Evolutionary conservation across 495 filamentous ascomycete species (phyloP).

Genomic region (Apodospora peruviana): DNA sequence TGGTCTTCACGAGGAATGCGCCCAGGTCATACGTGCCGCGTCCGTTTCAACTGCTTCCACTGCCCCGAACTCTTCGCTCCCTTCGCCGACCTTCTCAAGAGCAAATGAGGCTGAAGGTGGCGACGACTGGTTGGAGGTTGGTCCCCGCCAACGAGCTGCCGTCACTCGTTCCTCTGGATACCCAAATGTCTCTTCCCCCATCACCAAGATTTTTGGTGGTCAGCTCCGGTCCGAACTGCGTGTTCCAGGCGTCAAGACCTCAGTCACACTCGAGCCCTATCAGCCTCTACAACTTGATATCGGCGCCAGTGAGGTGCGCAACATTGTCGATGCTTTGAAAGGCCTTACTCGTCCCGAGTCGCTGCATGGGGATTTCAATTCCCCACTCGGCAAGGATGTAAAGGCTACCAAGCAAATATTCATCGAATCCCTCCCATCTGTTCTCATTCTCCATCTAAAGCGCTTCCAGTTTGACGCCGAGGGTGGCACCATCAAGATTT

Average conservation of each 20-base stretch:
- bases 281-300: slow-evolving; percentile 95
- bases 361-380: slow-evolving; percentile 81
- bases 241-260: slow-evolving; percentile 80
- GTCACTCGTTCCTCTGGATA: slow-evolving; percentile 84
- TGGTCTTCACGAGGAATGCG: slow-evolving; percentile 88
- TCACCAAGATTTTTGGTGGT: slow-evolving; percentile 92
- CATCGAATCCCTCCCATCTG: slow-evolving; percentile 87
- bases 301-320: slow-evolving; percentile 72
- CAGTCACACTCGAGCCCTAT: slow-evolving; percentile 87
- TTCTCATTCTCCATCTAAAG: slow-evolving; percentile 92
- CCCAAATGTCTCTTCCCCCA: slow-evolving; percentile 65
- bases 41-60: slow-evolving; percentile 36
- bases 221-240: slow-evolving; percentile 84
- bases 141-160: slow-evolving; percentile 80
- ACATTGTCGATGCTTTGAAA: slow-evolving; percentile 86
- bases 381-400: slow-evolving; percentile 67
- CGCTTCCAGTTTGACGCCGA: slow-evolving; percentile 91
- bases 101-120: slow-evolving; percentile 31
- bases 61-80: slow-evolving; percentile 29
- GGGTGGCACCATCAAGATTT: slow-evolving; percentile 95
- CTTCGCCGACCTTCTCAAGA: slow-evolving; percentile 32
- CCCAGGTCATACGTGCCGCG: slow-evolving; percentile 60
- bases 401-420: slow-evolving; percentile 88
- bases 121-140: slow-evolving; percentile 87
- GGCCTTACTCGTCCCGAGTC: slow-evolving; percentile 77